phyloP scores from a whole-genome alignment of 495 filamentous ascomycete species.

The Trichoderma erinaceum region DNA sequence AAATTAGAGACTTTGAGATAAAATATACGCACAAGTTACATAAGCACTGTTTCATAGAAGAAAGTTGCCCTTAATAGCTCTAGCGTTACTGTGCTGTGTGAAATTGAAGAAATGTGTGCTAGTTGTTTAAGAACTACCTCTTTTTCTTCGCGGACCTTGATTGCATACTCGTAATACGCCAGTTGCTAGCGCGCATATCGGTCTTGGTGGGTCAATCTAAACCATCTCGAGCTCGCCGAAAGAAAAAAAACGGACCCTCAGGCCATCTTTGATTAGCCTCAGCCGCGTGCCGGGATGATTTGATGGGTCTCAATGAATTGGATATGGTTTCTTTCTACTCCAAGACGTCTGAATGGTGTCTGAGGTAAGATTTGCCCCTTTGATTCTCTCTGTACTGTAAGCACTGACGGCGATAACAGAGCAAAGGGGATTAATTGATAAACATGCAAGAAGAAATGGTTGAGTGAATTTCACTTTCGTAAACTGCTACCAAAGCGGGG shows the following conservation, averaged over 20 bases:
- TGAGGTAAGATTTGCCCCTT: not conserved
- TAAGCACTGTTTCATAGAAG: too few relatives aligned
- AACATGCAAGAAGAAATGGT: too few relatives aligned
- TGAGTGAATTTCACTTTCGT: too few relatives aligned
- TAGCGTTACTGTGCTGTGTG: too few relatives aligned
- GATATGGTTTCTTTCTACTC: not conserved
- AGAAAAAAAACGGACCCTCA: not conserved
- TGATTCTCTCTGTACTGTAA: not conserved
- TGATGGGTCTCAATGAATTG: not conserved
- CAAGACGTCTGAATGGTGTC: not conserved
- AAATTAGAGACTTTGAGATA: too few relatives aligned
- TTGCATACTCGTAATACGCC: not conserved
- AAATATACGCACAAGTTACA: too few relatives aligned
- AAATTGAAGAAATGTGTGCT: too few relatives aligned
- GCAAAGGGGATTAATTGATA: too few relatives aligned
- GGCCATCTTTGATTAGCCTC: not conserved
- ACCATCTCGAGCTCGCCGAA: slow-evolving; percentile 3
- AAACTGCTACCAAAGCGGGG: too few relatives aligned
- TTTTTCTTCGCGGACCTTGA: too few relatives aligned
- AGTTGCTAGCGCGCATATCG: not conserved
- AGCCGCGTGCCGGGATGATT: not conserved
- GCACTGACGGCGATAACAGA: not conserved
- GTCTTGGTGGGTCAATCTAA: not conserved
- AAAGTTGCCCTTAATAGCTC: too few relatives aligned
- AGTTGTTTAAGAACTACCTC: too few relatives aligned